Conservation (phyloP, 1,284 basidiomycete genomes). For the Ustanciosporium gigantosporum region DNA sequence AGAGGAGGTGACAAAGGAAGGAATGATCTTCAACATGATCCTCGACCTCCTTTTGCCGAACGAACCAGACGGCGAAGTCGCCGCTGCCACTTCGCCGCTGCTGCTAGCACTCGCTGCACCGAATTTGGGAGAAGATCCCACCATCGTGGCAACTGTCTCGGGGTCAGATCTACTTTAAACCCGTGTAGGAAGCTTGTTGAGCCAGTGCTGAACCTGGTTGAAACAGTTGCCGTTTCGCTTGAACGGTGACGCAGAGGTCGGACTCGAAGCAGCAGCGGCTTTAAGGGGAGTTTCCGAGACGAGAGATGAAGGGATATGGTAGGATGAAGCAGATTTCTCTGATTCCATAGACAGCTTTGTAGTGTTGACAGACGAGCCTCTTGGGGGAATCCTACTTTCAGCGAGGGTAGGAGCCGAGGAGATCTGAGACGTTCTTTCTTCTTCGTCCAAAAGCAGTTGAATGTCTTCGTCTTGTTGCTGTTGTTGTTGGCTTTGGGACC, state of each 20-base stretch:
- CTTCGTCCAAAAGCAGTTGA: conserved; percentile 29
- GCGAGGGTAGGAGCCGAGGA: conserved; percentile 21
- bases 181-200: conserved; percentile 23
- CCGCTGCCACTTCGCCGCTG: too few species aligned
- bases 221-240: conserved; percentile 25
- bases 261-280: too few species aligned
- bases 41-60: conserved; percentile 1
- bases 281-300: neutral
- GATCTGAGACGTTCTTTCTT: conserved; percentile 7
- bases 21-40: conserved; percentile 38
- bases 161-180: conserved; percentile 7
- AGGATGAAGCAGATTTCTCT: conserved; percentile 10
- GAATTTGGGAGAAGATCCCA: too few species aligned
- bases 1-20: conserved; percentile 3
- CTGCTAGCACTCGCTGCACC: too few species aligned
- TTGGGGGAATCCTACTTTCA: conserved; percentile 17
- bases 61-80: too few species aligned
- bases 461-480: conserved; percentile 19
- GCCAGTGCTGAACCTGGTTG: conserved; percentile 29
- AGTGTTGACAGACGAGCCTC: conserved; percentile 5
- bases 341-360: conserved; percentile 30
- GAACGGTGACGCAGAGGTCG: too few species aligned
- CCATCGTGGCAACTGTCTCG: too few species aligned
- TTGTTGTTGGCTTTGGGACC: too few species aligned
- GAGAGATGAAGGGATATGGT: neutral